Evolutionary conservation across 495 filamentous ascomycete genomes (phyloP), one percentile per base, ranked within the genome.

Genomic region (Trichoderma orchidacearum): DNA sequence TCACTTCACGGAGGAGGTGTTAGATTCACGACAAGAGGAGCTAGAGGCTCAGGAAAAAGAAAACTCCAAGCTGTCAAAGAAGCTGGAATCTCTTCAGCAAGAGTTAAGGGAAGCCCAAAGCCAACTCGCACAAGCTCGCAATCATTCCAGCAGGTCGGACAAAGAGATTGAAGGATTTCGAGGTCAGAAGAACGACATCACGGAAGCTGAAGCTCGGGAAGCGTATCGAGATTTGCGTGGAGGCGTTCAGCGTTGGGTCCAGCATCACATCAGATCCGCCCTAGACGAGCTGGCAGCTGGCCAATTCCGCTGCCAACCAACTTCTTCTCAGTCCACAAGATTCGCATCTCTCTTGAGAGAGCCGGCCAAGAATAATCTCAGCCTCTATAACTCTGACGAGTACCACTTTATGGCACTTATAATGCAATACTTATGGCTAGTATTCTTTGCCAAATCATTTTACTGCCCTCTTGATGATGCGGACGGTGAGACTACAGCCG

Each of bases 401-500:
- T 58, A 53, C 32, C 56, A 58, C n/a, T 34, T 58, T 28, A 45
- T 41, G 13, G 50, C 56, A 13, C 15, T 53, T 17, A 48, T 58
- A 0, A 53, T 58, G 56, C 30, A 58, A 13, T 58, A 53, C 34
- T 28, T 58, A 3, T 51, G 56, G 12, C 17, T 38, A 3, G 56
- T 51, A n/a, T 31, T 58, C 34, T 58, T 58, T 28, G 9, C 23
- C 15, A 58, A 45, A 15, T 53, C 50, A 0, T 58, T 58, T 25
- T 58, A 58, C 30, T 30, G 45, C 9, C 56, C 56, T 7, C 12
- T 58, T 23, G 56, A 58, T 38, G 56, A 54, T 21, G 36, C 30
- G n/a, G 50, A 54, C n/a, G 56, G 50, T 23, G 56, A 57, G 21
- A 38, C 17, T 25, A 58, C 56, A 5, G 12, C 30, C 5, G 30